Evolutionary conservation across 2,329 filamentous ascomycete species (phyloP).

Genomic region (Aspergillaceae sp.): DNA sequence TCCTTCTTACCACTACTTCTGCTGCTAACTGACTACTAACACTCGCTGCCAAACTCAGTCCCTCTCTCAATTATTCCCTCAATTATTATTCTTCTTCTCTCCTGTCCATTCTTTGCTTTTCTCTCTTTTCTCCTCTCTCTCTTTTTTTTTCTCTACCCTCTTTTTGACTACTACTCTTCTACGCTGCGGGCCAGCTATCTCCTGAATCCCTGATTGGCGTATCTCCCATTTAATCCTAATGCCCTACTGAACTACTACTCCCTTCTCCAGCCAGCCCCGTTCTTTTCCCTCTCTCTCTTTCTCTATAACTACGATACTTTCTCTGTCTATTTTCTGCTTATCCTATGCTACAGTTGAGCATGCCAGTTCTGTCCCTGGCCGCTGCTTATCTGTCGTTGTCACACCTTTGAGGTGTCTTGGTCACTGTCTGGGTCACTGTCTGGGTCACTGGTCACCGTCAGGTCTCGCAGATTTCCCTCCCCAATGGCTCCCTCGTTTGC

Average conservation of each 20-base stretch:
- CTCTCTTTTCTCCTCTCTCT: not conserved
- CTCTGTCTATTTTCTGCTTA: not conserved
- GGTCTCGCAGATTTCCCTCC: not conserved
- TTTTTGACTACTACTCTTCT: not conserved
- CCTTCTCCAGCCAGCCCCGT: not conserved
- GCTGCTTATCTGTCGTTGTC: slow-evolving; percentile 9
- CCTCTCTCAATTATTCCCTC: not conserved
- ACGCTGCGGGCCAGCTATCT: slow-evolving; percentile 1
- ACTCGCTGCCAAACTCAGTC: not conserved
- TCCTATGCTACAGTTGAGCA: slow-evolving; percentile 8
- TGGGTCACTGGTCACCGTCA: too few relatives aligned
- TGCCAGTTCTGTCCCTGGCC: slow-evolving; percentile 14
- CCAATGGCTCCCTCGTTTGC: slow-evolving; percentile 13
- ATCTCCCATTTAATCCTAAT: not conserved
- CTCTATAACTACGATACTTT: not conserved
- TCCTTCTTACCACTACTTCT: not conserved
- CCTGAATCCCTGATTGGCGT: not conserved
- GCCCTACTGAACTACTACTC: not conserved
- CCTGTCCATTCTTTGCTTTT: not conserved
- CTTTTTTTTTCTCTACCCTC: not conserved
- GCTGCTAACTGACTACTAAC: too few relatives aligned
- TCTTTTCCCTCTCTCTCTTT: not conserved
- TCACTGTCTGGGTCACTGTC: slow-evolving; percentile 8
- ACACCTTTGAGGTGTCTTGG: slow-evolving; percentile 16
- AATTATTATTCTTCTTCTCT: not conserved